phyloP scores from a whole-genome alignment of 345 rosid genomes.

The Gynandropsis gynandra region DNA sequence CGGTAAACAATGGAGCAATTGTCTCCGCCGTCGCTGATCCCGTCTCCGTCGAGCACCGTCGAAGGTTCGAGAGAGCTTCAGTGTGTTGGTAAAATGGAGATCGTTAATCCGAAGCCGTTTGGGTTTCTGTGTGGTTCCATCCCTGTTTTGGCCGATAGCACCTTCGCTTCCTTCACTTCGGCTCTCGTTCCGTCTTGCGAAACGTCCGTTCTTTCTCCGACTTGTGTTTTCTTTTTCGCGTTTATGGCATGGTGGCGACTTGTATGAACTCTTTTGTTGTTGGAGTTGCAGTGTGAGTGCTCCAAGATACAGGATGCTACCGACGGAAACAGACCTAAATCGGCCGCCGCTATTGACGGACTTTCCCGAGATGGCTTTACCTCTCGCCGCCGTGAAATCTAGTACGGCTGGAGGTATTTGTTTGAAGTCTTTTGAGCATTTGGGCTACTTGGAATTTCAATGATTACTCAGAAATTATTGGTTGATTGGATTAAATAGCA shows the following conservation, averaged over 20 bases:
- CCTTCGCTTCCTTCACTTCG: conserved; percentile 56
- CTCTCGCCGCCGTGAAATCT: conserved; percentile 52
- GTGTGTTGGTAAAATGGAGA: conserved; percentile 74
- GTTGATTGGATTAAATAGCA: neutral
- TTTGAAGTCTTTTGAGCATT: neutral
- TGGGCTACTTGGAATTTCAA: neutral
- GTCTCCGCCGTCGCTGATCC: conserved; percentile 19
- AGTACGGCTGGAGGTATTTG: conserved; percentile 53
- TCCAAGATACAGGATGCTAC: conserved; percentile 73
- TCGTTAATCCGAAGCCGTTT: conserved; percentile 54
- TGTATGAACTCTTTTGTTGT: neutral
- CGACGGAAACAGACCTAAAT: conserved; percentile 82
- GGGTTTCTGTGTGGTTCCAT: conserved; percentile 93
- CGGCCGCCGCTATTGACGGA: conserved; percentile 59
- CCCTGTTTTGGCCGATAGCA: conserved; percentile 73
- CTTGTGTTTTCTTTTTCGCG: neutral
- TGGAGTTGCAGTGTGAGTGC: conserved; percentile 51
- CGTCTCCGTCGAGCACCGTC: conserved; percentile 28
- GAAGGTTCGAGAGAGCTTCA: conserved; percentile 55
- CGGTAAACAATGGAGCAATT: conserved; percentile 33
- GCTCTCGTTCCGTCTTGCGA: conserved; percentile 69
- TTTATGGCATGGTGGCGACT: neutral
- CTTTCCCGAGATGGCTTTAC: conserved; percentile 60
- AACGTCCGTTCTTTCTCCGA: conserved; percentile 29
- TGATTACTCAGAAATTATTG: neutral